Conservation (phyloP, 1,139 yeast genomes). For the Candida dubliniensis region DNA sequence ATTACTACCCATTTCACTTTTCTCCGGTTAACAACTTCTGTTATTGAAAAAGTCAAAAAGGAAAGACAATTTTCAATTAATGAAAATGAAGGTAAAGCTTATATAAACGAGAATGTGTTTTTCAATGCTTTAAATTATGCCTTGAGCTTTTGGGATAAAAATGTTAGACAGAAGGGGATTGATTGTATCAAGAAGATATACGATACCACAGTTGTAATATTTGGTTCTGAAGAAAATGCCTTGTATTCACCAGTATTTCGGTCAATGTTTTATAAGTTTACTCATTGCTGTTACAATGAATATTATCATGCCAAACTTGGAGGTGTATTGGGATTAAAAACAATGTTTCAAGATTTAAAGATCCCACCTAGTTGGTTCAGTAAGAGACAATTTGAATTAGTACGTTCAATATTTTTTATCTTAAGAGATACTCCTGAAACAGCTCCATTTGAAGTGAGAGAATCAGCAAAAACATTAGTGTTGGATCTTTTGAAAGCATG, state of each 20-base stretch:
- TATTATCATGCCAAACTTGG: slow-evolving; percentile 84
- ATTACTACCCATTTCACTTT: slow-evolving; percentile 79
- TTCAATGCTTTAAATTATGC: slow-evolving; percentile 78
- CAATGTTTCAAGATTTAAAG: slow-evolving; percentile 65
- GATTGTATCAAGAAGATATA: slow-evolving; percentile 64
- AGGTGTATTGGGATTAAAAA: slow-evolving; percentile 79
- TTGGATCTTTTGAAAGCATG: slow-evolving; percentile 64
- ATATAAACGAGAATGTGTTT: slow-evolving; percentile 67
- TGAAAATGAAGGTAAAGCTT: slow-evolving; percentile 76
- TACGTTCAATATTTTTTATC: slow-evolving; percentile 85
- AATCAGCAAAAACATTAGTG: slow-evolving; percentile 67
- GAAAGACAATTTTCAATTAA: slow-evolving; percentile 71
- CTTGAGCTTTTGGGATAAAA: slow-evolving; percentile 70
- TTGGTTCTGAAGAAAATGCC: slow-evolving; percentile 67
- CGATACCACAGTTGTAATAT: slow-evolving; percentile 61
- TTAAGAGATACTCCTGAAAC: slow-evolving; percentile 88
- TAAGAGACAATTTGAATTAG: slow-evolving; percentile 77
- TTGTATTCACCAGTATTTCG: slow-evolving; percentile 74
- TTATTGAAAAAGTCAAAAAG: slow-evolving; percentile 67
- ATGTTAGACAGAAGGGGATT: slow-evolving; percentile 71
- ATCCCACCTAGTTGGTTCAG: slow-evolving; percentile 74
- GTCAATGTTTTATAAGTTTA: slow-evolving; percentile 74
- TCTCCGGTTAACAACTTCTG: slow-evolving; percentile 71
- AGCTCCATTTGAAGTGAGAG: slow-evolving; percentile 78
- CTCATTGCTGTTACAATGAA: slow-evolving; percentile 91